Percentiles rank a stretch among this genome's conserved stretches.
These are phyloP conservation scores for Terfezia boudieri DNA, from an alignment of 495 filamentous ascomycete genomes.

Conservation along the genomic window DNA sequence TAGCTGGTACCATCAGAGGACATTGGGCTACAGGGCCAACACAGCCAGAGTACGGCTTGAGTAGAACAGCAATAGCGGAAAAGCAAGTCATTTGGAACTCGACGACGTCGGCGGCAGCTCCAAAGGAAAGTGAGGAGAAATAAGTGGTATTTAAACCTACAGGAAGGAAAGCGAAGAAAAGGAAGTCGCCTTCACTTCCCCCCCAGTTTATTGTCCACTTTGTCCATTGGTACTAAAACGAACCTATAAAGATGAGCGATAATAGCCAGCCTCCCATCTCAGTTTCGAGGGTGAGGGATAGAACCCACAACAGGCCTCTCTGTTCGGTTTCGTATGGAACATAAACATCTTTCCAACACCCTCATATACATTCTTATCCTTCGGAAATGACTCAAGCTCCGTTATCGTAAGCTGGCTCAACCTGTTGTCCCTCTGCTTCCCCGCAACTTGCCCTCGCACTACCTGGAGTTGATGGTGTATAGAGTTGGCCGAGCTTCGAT, in stretches of 20 bases:
- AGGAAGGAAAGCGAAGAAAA: no score
- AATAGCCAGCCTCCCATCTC: neutral
- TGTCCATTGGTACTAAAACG: slow-evolving; percentile 45
- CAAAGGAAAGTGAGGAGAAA: no score
- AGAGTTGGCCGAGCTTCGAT: slow-evolving; percentile 72
- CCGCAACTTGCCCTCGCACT: slow-evolving; percentile 62
- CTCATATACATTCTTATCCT: slow-evolving; percentile 68
- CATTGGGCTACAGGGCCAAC: no score
- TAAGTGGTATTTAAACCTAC: no score
- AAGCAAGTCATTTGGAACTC: no score
- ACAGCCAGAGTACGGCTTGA: no score
- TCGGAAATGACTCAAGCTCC: slow-evolving; percentile 55
- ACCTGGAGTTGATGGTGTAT: slow-evolving; percentile 76
- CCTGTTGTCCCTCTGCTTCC: slow-evolving; percentile 72
- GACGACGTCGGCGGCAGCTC: no score
- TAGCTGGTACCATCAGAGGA: no score
- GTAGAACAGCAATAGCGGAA: no score
- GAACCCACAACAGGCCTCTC: no score
- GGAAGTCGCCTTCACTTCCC: slow-evolving; percentile 37
- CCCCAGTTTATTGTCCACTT: slow-evolving; percentile 54
- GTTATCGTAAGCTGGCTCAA: slow-evolving; percentile 70
- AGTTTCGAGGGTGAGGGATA: no score
- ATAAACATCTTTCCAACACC: slow-evolving; percentile 84
- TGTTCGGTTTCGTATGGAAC: neutral
- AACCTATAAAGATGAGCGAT: slow-evolving; percentile 38